Conservation (phyloP, 768 basidiomycete genomes). For the Clavaria fumosa region DNA sequence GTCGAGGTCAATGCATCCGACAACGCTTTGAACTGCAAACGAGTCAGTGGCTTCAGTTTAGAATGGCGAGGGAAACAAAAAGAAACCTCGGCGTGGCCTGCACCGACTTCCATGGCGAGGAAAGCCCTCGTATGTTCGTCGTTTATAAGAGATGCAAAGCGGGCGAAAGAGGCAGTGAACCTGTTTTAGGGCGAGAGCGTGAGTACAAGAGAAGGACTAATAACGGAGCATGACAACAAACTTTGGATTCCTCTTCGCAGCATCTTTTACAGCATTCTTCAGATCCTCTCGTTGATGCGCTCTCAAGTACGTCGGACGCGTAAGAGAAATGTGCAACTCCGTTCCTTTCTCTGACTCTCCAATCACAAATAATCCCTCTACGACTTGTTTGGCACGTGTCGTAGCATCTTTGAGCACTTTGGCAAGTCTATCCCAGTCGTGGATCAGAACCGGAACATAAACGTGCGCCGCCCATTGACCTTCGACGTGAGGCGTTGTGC, state of each 20-base stretch:
- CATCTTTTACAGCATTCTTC: conserved; percentile 38
- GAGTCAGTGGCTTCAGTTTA: conserved; percentile 3
- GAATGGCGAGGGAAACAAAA: conserved; percentile 1
- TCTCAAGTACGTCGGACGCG: conserved; percentile 66
- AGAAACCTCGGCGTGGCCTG: conserved; percentile 62
- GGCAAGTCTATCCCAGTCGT: conserved; percentile 27
- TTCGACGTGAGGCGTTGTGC: conserved; percentile 65
- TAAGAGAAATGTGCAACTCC: conserved; percentile 68
- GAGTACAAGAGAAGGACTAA: conserved; percentile 4
- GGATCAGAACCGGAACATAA: conserved; percentile 46
- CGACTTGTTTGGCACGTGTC: conserved; percentile 24
- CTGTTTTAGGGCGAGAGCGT: conserved; percentile 22
- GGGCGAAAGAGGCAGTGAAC: conserved; percentile 57
- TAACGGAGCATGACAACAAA: conserved; percentile 19
- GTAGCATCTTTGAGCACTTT: conserved; percentile 32
- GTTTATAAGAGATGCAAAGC: conserved; percentile 55
- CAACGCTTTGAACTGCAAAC: conserved; percentile 41
- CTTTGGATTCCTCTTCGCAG: conserved; percentile 33
- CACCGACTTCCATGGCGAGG: conserved; percentile 67
- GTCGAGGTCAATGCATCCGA: conserved; percentile 41
- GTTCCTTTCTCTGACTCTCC: conserved; percentile 7
- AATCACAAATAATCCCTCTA: conserved; percentile 34
- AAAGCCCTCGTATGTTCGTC: conserved; percentile 75
- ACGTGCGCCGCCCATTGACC: conserved; percentile 78
- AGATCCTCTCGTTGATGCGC: conserved; percentile 68